Conservation (phyloP, 257 asterid genomes). For the Schizonepeta tenuifolia region DNA sequence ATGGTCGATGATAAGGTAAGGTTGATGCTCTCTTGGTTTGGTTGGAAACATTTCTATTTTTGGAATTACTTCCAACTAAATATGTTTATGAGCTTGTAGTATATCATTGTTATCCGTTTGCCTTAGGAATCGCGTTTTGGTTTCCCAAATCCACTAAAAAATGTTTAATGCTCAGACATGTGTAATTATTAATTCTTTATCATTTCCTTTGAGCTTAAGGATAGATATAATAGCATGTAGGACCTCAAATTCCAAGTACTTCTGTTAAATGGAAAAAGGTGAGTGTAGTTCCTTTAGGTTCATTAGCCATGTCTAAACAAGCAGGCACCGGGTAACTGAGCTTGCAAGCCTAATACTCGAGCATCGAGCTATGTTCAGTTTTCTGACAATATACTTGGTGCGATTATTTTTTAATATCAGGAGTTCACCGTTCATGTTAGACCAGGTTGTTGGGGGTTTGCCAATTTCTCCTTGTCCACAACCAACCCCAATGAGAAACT, state of each 20-base stretch:
- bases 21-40: conserved; percentile 8
- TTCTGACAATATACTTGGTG: neutral
- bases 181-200: neutral
- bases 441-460: neutral
- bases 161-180: neutral
- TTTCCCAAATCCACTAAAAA: conserved; percentile 6
- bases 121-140: neutral
- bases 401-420: conserved; percentile 8
- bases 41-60: conserved; percentile 2
- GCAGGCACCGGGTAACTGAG: neutral
- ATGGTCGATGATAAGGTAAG: conserved; percentile 94
- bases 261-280: neutral
- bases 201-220: neutral
- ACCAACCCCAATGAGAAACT: neutral
- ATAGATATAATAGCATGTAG: neutral
- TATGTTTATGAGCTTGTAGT: conserved; percentile 17
- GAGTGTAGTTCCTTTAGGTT: conserved; percentile 1
- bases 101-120: conserved; percentile 10
- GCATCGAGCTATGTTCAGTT: neutral
- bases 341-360: conserved; percentile 12
- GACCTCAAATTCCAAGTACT: neutral
- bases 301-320: neutral
- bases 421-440: neutral
- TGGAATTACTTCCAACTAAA: neutral
- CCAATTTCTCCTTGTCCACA: neutral